Conservation (phyloP, 129 eudicot species). For the Centaurea solstitialis region DNA sequence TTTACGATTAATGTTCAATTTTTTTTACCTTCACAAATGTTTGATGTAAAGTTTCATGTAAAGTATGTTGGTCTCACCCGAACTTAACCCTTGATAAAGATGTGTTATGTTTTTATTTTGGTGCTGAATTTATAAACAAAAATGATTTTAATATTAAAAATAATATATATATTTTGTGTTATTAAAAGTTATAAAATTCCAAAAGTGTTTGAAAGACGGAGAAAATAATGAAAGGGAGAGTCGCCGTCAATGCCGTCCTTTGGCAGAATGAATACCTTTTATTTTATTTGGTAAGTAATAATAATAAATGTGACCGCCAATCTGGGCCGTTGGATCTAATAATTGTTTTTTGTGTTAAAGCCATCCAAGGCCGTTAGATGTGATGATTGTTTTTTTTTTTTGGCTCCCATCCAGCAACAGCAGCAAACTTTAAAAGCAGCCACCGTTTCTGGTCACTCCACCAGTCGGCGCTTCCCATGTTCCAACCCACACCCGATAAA, state of each 20-base stretch:
- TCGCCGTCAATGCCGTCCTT: slow-evolving; percentile 38
- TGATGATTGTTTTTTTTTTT: neutral
- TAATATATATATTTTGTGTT: too few species aligned
- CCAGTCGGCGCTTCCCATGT: slow-evolving; percentile 28
- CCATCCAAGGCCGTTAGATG: slow-evolving; percentile 7
- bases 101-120: too few species aligned
- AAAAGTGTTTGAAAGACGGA: slow-evolving; percentile 18
- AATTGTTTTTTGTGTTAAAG: neutral
- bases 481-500: slow-evolving; percentile 1
- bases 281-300: too few species aligned
- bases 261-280: too few species aligned
- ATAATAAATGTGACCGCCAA: slow-evolving; percentile 31
- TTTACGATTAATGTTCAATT: too few species aligned
- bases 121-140: too few species aligned
- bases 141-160: too few species aligned
- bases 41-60: too few species aligned
- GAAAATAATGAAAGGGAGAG: slow-evolving; percentile 26
- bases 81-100: too few species aligned
- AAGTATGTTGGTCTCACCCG: too few species aligned
- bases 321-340: slow-evolving; percentile 9
- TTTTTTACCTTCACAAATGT: too few species aligned
- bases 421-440: neutral
- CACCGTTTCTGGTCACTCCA: slow-evolving; percentile 15
- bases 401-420: neutral
- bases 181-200: neutral